Evolutionary conservation across 176 grass and related monocot species (phyloP).

Genomic region (Bonia amplexicaulis): DNA sequence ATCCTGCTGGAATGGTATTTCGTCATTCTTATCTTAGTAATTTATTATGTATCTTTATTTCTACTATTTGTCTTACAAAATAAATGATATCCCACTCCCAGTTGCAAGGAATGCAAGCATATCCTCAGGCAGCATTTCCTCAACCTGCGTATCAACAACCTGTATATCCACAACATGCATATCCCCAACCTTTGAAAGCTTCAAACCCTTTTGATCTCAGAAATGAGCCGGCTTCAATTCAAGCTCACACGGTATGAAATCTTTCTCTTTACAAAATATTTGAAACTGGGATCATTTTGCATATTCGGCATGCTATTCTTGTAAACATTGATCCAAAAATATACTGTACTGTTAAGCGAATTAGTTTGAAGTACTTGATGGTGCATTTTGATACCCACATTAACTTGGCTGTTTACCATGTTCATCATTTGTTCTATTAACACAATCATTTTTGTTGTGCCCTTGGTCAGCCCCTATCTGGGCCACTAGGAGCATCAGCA

Average conservation of each 20-base stretch:
- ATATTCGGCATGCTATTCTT: constrained; percentile 22
- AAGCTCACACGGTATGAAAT: constrained; percentile 43
- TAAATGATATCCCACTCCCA: constrained; percentile 24
- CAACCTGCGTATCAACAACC: constrained; percentile 40
- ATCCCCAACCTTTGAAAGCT: constrained; percentile 44
- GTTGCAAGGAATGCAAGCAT: constrained; percentile 72
- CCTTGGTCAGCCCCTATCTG: constrained; percentile 39
- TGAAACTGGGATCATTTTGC: neutral
- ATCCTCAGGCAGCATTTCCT: constrained; percentile 40
- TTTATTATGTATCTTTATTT: neutral
- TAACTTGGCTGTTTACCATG: neutral
- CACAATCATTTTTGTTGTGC: constrained; percentile 22
- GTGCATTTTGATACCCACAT: neutral
- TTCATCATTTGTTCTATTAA: constrained; percentile 23
- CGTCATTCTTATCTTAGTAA: constrained; percentile 14
- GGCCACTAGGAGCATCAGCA: constrained; percentile 40
- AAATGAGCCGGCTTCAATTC: constrained; percentile 53
- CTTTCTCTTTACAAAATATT: constrained; percentile 17
- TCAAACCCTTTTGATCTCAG: constrained; percentile 88
- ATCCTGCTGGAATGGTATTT: constrained; percentile 68
- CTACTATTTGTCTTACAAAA: constrained; percentile 16
- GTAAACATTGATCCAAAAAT: neutral
- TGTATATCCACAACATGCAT: constrained; percentile 35
- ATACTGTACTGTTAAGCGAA: neutral
- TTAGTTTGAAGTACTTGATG: constrained; percentile 6